Conservation (phyloP, 169 alveolate species). For the Theileria annulata region DNA sequence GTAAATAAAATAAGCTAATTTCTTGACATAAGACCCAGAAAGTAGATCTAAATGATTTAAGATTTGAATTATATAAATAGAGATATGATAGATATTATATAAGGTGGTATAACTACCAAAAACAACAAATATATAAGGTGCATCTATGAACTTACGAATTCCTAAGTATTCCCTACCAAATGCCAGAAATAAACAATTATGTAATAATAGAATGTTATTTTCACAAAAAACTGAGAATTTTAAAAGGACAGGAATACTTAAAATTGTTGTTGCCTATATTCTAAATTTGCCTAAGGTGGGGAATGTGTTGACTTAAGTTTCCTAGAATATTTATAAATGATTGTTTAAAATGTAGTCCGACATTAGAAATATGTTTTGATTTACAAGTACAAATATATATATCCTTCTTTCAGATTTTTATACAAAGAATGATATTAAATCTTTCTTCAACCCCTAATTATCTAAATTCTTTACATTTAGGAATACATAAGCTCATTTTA, state of each 20-base stretch:
- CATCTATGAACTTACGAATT: conserved; percentile 16
- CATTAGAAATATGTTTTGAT: background rate
- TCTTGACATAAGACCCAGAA: background rate
- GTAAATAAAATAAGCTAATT: background rate
- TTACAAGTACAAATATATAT: background rate
- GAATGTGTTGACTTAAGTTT: conserved; percentile 15
- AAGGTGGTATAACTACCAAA: background rate
- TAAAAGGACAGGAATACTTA: background rate
- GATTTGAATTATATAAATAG: background rate
- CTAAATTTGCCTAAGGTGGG: background rate
- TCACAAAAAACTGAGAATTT: background rate
- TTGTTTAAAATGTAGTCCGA: background rate
- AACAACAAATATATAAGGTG: conserved; percentile 16
- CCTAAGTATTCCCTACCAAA: background rate
- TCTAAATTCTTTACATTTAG: background rate
- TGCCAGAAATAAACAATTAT: background rate
- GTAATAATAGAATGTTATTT: background rate
- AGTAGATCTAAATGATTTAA: background rate
- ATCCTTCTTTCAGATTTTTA: background rate
- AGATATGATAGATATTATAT: background rate
- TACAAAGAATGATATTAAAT: background rate
- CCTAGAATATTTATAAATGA: background rate
- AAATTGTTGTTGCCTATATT: background rate
- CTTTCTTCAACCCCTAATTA: background rate
- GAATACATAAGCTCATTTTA: background rate